These are phyloP conservation scores for Aspergillus quadrilineatus DNA, from an alignment of 2,329 filamentous ascomycete genomes.

Conservation along the genomic window DNA sequence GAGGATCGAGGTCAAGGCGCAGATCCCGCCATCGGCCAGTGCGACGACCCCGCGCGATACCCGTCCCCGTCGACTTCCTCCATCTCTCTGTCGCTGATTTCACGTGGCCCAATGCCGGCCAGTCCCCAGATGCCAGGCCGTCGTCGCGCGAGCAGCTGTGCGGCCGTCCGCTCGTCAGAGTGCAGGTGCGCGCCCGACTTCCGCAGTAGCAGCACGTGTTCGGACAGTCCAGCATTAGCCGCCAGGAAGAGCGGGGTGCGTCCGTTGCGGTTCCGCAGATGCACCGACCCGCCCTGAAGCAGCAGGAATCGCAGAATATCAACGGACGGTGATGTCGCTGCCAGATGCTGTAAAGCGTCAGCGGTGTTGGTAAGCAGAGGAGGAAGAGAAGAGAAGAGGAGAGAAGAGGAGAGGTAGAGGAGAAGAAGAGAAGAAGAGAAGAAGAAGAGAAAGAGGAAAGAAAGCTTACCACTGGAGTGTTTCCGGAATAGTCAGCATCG, in stretches of 20 bases:
- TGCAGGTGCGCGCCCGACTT: conserved; percentile 61
- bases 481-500: conserved; percentile 76
- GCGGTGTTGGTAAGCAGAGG: background rate
- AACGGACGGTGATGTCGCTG: conserved; percentile 56
- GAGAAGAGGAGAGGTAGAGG: no score
- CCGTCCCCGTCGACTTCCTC: background rate
- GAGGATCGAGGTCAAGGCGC: conserved; percentile 7
- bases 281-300: conserved; percentile 57
- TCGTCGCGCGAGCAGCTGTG: conserved; percentile 49
- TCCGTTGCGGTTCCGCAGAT: conserved; percentile 58
- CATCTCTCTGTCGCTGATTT: conserved; percentile 15
- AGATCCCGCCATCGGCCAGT: conserved; percentile 14
- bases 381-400: background rate
- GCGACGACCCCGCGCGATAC: conserved; percentile 9
- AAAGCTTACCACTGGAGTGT: conserved; percentile 57
- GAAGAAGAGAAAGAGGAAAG: background rate
- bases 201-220: conserved; percentile 55
- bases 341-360: conserved; percentile 50
- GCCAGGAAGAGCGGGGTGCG: conserved; percentile 61
- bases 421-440: no score
- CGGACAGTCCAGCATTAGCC: conserved; percentile 55
- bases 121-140: conserved; percentile 44
- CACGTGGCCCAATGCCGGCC: conserved; percentile 39
- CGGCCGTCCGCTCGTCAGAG: conserved; percentile 55
- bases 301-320: conserved; percentile 58